A percentile compares a stretch with the other conserved stretches of the same genome.
These are phyloP conservation scores for Aspergillus sojae DNA, from an alignment of 2,329 filamentous ascomycete genomes.

Conservation along the genomic window DNA sequence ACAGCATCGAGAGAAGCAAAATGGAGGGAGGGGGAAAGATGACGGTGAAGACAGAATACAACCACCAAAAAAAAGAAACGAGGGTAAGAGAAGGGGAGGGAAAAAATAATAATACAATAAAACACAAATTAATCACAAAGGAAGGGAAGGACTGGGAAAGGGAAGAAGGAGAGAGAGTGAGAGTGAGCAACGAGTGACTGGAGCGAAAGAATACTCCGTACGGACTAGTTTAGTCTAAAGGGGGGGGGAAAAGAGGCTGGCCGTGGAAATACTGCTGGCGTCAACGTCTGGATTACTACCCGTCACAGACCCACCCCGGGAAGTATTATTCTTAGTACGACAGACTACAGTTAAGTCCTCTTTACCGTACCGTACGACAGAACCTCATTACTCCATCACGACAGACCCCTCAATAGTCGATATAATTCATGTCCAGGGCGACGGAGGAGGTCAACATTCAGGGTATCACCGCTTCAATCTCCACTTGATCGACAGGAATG, in stretches of 20 bases:
- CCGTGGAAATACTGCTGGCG: too few relatives aligned
- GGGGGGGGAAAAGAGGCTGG: neutral
- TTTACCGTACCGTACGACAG: too few relatives aligned
- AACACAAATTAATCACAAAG: neutral
- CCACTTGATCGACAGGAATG: neutral
- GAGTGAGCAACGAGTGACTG: neutral
- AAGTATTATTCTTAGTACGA: too few relatives aligned
- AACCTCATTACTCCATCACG: too few relatives aligned
- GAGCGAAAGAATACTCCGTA: neutral
- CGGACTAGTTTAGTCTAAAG: neutral
- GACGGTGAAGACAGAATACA: neutral
- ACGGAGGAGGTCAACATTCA: neutral
- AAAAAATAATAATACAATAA: conserved; percentile 5
- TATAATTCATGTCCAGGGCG: too few relatives aligned
- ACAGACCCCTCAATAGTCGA: too few relatives aligned
- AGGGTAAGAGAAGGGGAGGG: conserved; percentile 3
- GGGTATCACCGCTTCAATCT: neutral
- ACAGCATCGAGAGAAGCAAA: conserved; percentile 27
- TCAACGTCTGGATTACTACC: too few relatives aligned
- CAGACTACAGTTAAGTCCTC: too few relatives aligned
- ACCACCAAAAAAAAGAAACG: neutral
- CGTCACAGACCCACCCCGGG: too few relatives aligned
- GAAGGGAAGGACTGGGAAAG: conserved; percentile 7
- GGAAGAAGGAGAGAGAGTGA: neutral
- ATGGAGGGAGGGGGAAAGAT: conserved; percentile 2